Percentiles rank a stretch among this genome's conserved stretches.
Conservation (phyloP, 768 basidiomycete species). For the Mycena metata region DNA sequence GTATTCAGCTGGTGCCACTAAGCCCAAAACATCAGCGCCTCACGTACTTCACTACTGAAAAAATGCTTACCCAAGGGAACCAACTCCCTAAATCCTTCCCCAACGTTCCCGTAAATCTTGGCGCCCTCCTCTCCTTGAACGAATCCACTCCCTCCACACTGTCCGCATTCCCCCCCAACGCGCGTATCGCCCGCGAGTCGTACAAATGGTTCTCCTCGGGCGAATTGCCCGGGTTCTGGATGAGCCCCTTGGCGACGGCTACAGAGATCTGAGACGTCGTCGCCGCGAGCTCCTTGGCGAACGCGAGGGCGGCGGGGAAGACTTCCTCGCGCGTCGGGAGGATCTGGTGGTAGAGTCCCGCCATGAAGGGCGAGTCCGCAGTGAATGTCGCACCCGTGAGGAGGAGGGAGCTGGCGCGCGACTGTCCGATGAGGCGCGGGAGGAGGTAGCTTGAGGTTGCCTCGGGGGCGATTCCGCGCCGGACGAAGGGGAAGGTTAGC, state of each 20-base stretch:
- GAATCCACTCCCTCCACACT: slow-evolving; percentile 62
- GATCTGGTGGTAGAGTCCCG: slow-evolving; percentile 61
- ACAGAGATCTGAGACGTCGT: slow-evolving; percentile 65
- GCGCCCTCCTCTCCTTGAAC: slow-evolving; percentile 62
- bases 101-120: slow-evolving; percentile 61
- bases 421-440: slow-evolving; percentile 67
- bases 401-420: slow-evolving; percentile 65
- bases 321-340: slow-evolving; percentile 65
- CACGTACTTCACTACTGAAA: neutral
- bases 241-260: slow-evolving; percentile 64
- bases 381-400: slow-evolving; percentile 60
- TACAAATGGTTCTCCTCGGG: slow-evolving; percentile 68
- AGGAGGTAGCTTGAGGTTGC: slow-evolving; percentile 63
- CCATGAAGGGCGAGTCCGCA: slow-evolving; percentile 59
- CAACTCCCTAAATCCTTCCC: slow-evolving; percentile 56
- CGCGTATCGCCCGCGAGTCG: slow-evolving; percentile 63
- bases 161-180: slow-evolving; percentile 55
- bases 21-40: neutral
- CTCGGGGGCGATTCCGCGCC: slow-evolving; percentile 64
- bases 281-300: slow-evolving; percentile 64
- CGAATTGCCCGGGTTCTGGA: slow-evolving; percentile 64
- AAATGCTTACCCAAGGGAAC: slow-evolving; percentile 65
- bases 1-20: slow-evolving; percentile 57
- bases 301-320: slow-evolving; percentile 63
- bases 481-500: slow-evolving; percentile 63